Percentiles rank a stretch among this genome's conserved stretches.
Evolutionary conservation across 23 red algal genomes (phyloP).

Genomic region (Gracilaria domingensis): DNA sequence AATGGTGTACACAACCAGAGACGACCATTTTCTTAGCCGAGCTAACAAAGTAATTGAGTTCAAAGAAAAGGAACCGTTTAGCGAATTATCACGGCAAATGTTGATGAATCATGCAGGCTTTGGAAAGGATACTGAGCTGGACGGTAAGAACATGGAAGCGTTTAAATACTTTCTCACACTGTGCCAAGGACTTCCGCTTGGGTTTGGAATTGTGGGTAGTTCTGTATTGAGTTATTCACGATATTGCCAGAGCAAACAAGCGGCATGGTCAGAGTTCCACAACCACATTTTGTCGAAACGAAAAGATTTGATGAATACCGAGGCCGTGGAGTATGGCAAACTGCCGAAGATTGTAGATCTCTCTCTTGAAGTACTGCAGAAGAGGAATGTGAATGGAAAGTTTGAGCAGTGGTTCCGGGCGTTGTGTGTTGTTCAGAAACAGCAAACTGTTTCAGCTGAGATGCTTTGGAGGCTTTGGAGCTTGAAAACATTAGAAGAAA

Average conservation of each 20-base stretch:
- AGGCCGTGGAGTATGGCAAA: background rate
- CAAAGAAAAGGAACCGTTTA: background rate
- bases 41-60: background rate
- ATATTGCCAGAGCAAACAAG: background rate
- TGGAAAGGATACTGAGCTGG: background rate
- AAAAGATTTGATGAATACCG: background rate
- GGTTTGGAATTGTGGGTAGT: background rate
- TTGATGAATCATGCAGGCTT: background rate
- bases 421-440: background rate
- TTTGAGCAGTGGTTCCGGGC: background rate
- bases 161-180: background rate
- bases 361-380: background rate
- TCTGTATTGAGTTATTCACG: background rate
- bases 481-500: background rate
- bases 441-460: background rate
- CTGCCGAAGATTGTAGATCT: background rate
- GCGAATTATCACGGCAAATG: background rate
- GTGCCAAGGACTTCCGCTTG: background rate
- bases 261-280: background rate
- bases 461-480: background rate
- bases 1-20: conserved; percentile 18
- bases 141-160: background rate
- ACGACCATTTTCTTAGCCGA: background rate
- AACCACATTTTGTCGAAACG: background rate
- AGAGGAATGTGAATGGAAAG: background rate